phyloP scores from a whole-genome alignment of 2,329 filamentous ascomycete species.

The Colletotrichum sp. region DNA sequence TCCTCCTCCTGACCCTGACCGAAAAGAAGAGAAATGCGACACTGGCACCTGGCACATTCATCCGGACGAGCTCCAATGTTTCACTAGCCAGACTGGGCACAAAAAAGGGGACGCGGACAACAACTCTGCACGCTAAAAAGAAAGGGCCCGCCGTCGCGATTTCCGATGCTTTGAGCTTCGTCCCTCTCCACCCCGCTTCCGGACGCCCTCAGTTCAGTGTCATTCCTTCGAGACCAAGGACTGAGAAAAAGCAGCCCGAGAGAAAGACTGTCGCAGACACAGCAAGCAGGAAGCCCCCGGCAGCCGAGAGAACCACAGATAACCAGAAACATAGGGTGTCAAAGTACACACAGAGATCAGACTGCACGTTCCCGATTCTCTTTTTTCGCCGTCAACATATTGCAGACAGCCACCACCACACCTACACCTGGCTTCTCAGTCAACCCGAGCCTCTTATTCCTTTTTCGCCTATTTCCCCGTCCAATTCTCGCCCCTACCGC shows the following conservation, averaged over 20 bases:
- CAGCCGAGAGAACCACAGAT: not conserved
- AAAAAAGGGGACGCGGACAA: constrained; percentile 12
- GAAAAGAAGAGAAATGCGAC: constrained; percentile 13
- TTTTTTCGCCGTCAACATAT: not conserved
- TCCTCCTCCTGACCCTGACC: not conserved
- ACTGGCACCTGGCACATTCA: not conserved
- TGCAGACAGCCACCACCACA: not conserved
- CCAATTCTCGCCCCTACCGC: not conserved
- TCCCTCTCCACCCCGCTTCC: constrained; percentile 19
- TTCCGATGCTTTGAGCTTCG: constrained; percentile 19
- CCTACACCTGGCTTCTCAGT: not conserved
- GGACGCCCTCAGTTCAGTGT: constrained; percentile 3
- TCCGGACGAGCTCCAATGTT: constrained; percentile 11
- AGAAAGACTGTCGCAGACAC: not conserved
- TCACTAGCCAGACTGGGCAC: constrained; percentile 15
- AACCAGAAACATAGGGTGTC: not conserved
- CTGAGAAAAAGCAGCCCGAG: not conserved
- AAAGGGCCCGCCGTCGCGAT: constrained; percentile 18
- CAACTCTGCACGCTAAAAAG: constrained; percentile 21
- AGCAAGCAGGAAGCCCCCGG: not conserved
- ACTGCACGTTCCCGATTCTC: not conserved
- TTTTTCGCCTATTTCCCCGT: not conserved
- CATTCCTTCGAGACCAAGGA: not conserved
- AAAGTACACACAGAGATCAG: not conserved
- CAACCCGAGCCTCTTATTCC: not conserved